Conservation (phyloP, 2,329 filamentous ascomycete genomes). For the Aureobasidium mangrovei region DNA sequence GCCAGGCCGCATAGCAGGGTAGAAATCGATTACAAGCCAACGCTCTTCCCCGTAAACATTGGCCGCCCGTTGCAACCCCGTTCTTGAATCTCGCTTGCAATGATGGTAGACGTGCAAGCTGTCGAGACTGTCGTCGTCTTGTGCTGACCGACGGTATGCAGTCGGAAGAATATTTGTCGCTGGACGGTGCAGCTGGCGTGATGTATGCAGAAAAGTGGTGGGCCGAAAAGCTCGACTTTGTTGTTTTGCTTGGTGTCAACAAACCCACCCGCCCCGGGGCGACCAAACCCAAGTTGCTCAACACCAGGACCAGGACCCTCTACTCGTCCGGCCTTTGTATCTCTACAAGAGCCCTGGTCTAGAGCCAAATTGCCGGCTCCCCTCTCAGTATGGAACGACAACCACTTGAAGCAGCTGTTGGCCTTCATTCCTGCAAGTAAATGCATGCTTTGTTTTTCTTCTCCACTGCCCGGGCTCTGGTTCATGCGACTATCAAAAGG, state of each 20-base stretch:
- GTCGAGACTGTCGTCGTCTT: not conserved
- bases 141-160: not conserved
- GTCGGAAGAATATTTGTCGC: constrained; percentile 7
- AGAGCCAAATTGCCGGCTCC: not conserved
- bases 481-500: not conserved
- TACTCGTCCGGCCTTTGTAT: not conserved
- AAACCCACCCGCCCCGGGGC: constrained; percentile 8
- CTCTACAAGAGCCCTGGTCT: not conserved
- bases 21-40: constrained; percentile 12
- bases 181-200: constrained; percentile 4
- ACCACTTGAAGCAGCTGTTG: too few species aligned
- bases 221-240: constrained; percentile 10
- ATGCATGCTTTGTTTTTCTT: not conserved
- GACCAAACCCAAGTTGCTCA: constrained; percentile 5
- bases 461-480: not conserved
- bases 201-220: constrained; percentile 9
- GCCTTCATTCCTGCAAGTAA: too few species aligned
- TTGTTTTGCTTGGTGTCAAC: constrained; percentile 13
- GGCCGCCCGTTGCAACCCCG: constrained; percentile 7
- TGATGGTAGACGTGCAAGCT: not conserved
- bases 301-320: not conserved
- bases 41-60: constrained; percentile 13
- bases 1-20: constrained; percentile 10
- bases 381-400: too few species aligned
- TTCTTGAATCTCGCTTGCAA: constrained; percentile 11